These are phyloP conservation scores for Auricularia heimuer DNA, from an alignment of 768 basidiomycete species.

Conservation along the genomic window DNA sequence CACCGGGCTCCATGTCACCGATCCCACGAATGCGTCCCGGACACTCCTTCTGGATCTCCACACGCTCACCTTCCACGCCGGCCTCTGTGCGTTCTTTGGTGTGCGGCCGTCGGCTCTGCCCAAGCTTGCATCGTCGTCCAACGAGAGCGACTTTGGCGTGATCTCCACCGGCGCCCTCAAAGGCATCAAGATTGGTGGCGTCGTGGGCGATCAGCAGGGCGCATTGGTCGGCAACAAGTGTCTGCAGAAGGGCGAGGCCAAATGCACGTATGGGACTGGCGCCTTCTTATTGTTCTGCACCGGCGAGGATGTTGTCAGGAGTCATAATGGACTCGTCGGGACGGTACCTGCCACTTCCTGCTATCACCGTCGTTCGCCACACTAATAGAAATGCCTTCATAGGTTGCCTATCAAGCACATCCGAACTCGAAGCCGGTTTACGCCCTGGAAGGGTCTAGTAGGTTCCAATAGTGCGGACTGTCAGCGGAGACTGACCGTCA, in stretches of 20 bases:
- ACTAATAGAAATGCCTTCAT: neutral
- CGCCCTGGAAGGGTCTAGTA: slow-evolving; percentile 89
- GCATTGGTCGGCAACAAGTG: slow-evolving; percentile 97
- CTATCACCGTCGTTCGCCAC: neutral
- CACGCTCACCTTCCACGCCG: slow-evolving; percentile 74
- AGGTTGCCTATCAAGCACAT: slow-evolving; percentile 89
- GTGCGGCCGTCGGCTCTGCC: slow-evolving; percentile 72
- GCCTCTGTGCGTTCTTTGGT: slow-evolving; percentile 79
- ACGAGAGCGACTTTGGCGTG: slow-evolving; percentile 69
- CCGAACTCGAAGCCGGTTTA: slow-evolving; percentile 71
- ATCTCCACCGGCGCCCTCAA: slow-evolving; percentile 55
- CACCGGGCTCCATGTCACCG: slow-evolving; percentile 69
- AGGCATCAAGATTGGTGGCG: slow-evolving; percentile 80
- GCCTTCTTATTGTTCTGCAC: slow-evolving; percentile 96
- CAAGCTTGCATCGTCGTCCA: slow-evolving; percentile 75
- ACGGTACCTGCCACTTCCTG: slow-evolving; percentile 44
- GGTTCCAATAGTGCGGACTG: slow-evolving; percentile 22
- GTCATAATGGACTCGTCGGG: slow-evolving; percentile 77
- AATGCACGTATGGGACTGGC: slow-evolving; percentile 94
- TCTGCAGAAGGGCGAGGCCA: slow-evolving; percentile 80
- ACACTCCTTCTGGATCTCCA: slow-evolving; percentile 83
- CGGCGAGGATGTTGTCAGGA: slow-evolving; percentile 76
- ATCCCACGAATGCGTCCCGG: slow-evolving; percentile 93
- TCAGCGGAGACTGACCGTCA: neutral
- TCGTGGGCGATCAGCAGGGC: slow-evolving; percentile 98